Evolutionary conservation across 345 rosid genomes (phyloP).

Genomic region (Brassica napus): DNA sequence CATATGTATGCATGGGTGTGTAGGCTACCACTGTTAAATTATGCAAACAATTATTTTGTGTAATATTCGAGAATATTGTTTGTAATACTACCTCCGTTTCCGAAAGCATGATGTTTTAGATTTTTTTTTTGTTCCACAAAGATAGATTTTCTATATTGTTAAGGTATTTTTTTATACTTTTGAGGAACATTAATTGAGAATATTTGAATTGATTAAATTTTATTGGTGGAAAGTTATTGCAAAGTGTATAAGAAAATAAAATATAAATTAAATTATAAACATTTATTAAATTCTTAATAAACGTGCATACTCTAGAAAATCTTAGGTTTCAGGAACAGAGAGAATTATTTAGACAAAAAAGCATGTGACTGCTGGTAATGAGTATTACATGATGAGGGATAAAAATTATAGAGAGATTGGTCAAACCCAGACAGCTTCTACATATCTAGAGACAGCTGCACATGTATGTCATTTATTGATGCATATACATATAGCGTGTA

Average conservation of each 20-base stretch:
- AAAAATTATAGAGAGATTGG: constrained; percentile 31
- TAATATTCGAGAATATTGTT: constrained; percentile 11
- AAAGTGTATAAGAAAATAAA: no score
- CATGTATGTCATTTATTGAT: constrained; percentile 33
- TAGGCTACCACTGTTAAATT: constrained; percentile 25
- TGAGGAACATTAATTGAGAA: no score
- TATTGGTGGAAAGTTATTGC: no score
- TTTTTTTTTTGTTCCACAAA: no score
- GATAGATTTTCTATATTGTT: no score
- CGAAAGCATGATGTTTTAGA: no score
- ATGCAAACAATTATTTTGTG: constrained; percentile 27
- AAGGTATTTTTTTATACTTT: no score
- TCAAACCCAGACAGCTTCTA: constrained; percentile 40
- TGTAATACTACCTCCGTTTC: not conserved
- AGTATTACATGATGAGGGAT: constrained; percentile 38
- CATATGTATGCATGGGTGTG: constrained; percentile 17
- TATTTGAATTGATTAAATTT: no score
- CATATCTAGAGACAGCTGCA: constrained; percentile 42
- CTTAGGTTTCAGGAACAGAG: no score
- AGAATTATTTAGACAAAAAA: constrained; percentile 10
- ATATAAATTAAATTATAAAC: no score
- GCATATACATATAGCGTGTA: not conserved
- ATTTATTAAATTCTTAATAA: no score
- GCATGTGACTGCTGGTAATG: constrained; percentile 38
- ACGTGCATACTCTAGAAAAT: no score